Conservation (phyloP, 805 yeast genomes). For the Wickerhamiella australiensis region DNA sequence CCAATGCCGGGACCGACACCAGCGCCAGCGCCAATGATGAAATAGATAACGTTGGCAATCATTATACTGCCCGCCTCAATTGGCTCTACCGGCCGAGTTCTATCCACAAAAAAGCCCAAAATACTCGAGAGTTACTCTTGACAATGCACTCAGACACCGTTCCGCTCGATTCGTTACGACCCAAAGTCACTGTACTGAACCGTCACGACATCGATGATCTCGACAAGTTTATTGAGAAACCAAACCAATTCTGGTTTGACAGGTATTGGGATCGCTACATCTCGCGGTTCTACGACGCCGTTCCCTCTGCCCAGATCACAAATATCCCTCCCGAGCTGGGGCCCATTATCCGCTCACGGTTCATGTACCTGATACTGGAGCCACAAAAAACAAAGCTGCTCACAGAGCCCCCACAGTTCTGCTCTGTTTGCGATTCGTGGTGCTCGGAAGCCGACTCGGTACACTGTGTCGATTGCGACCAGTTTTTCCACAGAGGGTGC, state of each 20-base stretch:
- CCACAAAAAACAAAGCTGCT: slow-evolving; percentile 51
- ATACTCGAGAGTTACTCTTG: slow-evolving; percentile 66
- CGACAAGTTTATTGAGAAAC: slow-evolving; percentile 41
- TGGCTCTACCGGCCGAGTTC: slow-evolving; percentile 90
- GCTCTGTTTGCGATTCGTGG: slow-evolving; percentile 78
- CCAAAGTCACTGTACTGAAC: slow-evolving; percentile 59
- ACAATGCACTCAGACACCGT: slow-evolving; percentile 80
- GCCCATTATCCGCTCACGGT: slow-evolving; percentile 52
- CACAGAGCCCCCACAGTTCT: slow-evolving; percentile 50
- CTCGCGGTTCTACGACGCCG: slow-evolving; percentile 65
- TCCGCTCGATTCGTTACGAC: slow-evolving; percentile 63
- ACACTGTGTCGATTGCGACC: slow-evolving; percentile 64
- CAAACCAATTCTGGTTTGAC: slow-evolving; percentile 74
- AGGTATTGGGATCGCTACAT: slow-evolving; percentile 78
- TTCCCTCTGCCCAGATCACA: slow-evolving; percentile 47
- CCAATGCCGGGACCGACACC: too few species aligned
- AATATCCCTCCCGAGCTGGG: slow-evolving; percentile 49
- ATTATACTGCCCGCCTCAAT: slow-evolving; percentile 56
- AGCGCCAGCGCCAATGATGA: too few species aligned
- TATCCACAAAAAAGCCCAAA: slow-evolving; percentile 51
- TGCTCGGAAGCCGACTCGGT: slow-evolving; percentile 62
- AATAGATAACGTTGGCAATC: slow-evolving; percentile 32
- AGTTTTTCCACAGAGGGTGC: slow-evolving; percentile 67
- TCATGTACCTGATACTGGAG: slow-evolving; percentile 66
- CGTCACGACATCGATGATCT: slow-evolving; percentile 51